Evolutionary conservation across 768 basidiomycete genomes (phyloP), one percentile per base, ranked within the genome.

Genomic region (Lactarius psammicola): DNA sequence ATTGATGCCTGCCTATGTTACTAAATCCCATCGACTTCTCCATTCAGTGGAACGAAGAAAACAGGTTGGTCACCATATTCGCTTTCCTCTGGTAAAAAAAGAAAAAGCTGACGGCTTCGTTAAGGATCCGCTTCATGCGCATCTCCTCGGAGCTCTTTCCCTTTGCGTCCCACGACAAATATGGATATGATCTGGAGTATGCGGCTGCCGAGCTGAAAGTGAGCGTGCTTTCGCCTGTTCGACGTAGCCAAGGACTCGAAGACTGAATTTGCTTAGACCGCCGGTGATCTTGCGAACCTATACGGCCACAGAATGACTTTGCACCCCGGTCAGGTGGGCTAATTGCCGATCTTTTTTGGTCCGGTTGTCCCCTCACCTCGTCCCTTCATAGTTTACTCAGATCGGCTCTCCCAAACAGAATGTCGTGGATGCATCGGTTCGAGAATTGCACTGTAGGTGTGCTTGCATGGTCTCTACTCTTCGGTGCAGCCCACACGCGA

Each of bases 91-190:
- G 18, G 8, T 9, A 31, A 2, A 40, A 56, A 34, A 34, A 51
- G 53, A 3, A 60, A 40, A 51, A 3, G n/a, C 56, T 66, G 38
- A 61, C 30, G 54, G n/a, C 28, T n/a, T 34, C 54, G 56, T 53
- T 42, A 63, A 80, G 86, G 56, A 94, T 96, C 62, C 84, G 83
- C n/a, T 96, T 95, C 76, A 85, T 95, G 78, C 85, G 94, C 54
- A 74, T 96, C 69, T 95, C 93, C 0, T 94, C 92, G 9, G 92
- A 94, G 69, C 88, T 97, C 85, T 96, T 97, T 76, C 94, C 95
- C 1, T 97, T 89, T 71, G 94, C 94, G 0, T 90, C 90, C 1
- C 95, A 98, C 70, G 80, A 77, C 20, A 81, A 80, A 23, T 85
- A 94, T 71, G 94, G 94, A 0, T 97, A 98, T 75, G 82, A 86